phyloP scores from a whole-genome alignment of 306 rosid species.

The apple (Malus domestica) region DNA sequence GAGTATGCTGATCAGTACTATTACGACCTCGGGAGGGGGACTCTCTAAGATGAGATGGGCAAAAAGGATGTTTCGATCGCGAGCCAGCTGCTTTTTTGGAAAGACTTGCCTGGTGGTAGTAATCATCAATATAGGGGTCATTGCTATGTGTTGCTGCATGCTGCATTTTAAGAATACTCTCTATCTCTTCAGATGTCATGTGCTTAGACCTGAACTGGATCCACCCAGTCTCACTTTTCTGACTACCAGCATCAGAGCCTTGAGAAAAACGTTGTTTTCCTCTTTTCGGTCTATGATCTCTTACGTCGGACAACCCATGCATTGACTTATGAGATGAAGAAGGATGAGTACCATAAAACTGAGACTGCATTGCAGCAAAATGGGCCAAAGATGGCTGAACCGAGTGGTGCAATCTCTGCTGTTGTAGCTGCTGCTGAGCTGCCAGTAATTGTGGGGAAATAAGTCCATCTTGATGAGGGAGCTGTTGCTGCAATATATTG shows the following conservation, averaged over 20 bases:
- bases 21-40: conserved; percentile 67
- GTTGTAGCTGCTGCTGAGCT: conserved; percentile 42
- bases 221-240: conserved; percentile 59
- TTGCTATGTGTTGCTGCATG: conserved; percentile 91
- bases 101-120: conserved; percentile 86
- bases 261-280: conserved; percentile 60
- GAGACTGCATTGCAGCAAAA: conserved; percentile 50
- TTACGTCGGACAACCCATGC: conserved; percentile 67
- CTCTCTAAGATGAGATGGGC: conserved; percentile 89
- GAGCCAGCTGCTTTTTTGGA: conserved; percentile 69
- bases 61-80: conserved; percentile 67
- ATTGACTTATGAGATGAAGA: conserved; percentile 61
- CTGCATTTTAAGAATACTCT: conserved; percentile 91
- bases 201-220: conserved; percentile 76
- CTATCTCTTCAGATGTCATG: conserved; percentile 84
- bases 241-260: conserved; percentile 56
- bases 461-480: conserved; percentile 60
- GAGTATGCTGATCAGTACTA: conserved; percentile 79
- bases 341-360: conserved; percentile 36
- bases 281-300: conserved; percentile 74
- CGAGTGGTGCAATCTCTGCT: conserved; percentile 49
- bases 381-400: conserved; percentile 50
- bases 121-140: conserved; percentile 97
- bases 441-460: conserved; percentile 42
- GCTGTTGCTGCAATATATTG: conserved; percentile 76